A percentile compares a stretch with the other conserved stretches of the same genome.
These are phyloP conservation scores for Antrodiella citrinella DNA, from an alignment of 768 basidiomycete species.

Conservation along the genomic window DNA sequence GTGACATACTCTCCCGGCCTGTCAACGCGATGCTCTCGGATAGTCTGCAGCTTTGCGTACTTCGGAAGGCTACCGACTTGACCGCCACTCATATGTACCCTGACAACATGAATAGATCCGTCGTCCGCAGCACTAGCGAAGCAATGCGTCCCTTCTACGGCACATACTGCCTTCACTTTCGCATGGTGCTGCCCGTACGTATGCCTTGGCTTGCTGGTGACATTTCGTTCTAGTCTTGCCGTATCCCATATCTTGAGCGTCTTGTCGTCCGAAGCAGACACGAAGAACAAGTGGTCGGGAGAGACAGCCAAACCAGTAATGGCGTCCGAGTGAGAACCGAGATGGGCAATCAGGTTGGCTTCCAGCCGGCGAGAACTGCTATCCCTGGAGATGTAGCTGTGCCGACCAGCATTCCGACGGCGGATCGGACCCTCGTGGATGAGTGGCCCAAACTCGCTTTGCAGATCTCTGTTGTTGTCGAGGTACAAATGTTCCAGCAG, in stretches of 20 bases:
- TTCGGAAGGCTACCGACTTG: slow-evolving; percentile 62
- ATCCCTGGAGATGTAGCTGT: slow-evolving; percentile 62
- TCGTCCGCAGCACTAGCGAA: slow-evolving; percentile 84
- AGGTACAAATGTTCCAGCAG: slow-evolving; percentile 85
- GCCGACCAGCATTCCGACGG: slow-evolving; percentile 64
- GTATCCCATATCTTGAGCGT: slow-evolving; percentile 92
- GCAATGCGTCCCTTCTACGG: slow-evolving; percentile 81
- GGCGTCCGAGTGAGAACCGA: slow-evolving; percentile 73
- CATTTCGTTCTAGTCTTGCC: slow-evolving; percentile 87
- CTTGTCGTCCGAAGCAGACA: slow-evolving; percentile 90
- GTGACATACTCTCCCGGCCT: slow-evolving; percentile 74
- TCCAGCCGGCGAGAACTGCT: slow-evolving; percentile 53
- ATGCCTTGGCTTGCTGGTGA: slow-evolving; percentile 64
- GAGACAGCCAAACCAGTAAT: slow-evolving; percentile 80
- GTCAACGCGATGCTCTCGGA: slow-evolving; percentile 76
- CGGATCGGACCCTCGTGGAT: slow-evolving; percentile 77
- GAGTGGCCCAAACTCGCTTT: slow-evolving; percentile 87
- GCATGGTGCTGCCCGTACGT: slow-evolving; percentile 60
- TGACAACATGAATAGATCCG: slow-evolving; percentile 76
- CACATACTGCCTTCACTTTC: slow-evolving; percentile 59
- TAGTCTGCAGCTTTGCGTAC: slow-evolving; percentile 69
- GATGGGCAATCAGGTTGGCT: slow-evolving; percentile 75
- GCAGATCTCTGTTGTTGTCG: slow-evolving; percentile 77
- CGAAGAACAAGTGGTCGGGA: slow-evolving; percentile 92
- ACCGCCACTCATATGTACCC: slow-evolving; percentile 57